Percentiles rank a stretch among this genome's conserved stretches.
These are phyloP conservation scores for Suhomyces anneliseae DNA, from an alignment of 1,139 yeast species.

Conservation along the genomic window DNA sequence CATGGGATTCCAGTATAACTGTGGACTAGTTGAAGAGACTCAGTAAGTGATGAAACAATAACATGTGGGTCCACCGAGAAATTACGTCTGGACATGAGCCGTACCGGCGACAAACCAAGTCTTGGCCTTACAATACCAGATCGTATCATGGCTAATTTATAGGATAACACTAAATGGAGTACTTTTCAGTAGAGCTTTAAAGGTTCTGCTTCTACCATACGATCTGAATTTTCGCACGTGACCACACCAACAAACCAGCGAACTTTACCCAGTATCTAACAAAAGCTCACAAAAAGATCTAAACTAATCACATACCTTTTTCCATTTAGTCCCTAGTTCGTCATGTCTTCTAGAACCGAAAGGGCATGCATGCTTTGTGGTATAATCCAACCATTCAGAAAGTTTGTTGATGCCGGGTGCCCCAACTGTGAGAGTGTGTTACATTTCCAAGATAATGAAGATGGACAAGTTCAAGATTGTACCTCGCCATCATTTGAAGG, in stretches of 20 bases:
- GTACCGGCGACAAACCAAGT: neutral
- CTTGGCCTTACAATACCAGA: neutral
- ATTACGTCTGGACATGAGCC: neutral
- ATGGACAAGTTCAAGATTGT: constrained; percentile 82
- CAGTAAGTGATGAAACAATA: constrained; percentile 38
- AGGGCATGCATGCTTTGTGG: constrained; percentile 99
- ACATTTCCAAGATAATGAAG: constrained; percentile 78
- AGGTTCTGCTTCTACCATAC: no score
- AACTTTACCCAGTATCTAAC: no score
- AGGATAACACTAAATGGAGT: no score
- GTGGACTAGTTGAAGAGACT: constrained; percentile 50
- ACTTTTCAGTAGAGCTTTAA: no score
- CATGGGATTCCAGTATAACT: constrained; percentile 68
- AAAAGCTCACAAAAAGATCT: no score
- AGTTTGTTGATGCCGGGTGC: constrained; percentile 82
- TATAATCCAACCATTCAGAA: constrained; percentile 72
- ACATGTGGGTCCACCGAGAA: constrained; percentile 21
- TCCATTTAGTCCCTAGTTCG: constrained; percentile 1
- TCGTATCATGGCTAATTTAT: neutral
- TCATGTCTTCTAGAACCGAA: constrained; percentile 66
- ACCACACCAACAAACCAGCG: no score
- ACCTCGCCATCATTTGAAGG: constrained; percentile 98
- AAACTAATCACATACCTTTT: no score
- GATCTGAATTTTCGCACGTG: no score
- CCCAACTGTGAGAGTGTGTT: constrained; percentile 95